Evolutionary conservation across 371 early-diverging fungal species (phyloP).

Genomic region (Mucor lusitanicus): DNA sequence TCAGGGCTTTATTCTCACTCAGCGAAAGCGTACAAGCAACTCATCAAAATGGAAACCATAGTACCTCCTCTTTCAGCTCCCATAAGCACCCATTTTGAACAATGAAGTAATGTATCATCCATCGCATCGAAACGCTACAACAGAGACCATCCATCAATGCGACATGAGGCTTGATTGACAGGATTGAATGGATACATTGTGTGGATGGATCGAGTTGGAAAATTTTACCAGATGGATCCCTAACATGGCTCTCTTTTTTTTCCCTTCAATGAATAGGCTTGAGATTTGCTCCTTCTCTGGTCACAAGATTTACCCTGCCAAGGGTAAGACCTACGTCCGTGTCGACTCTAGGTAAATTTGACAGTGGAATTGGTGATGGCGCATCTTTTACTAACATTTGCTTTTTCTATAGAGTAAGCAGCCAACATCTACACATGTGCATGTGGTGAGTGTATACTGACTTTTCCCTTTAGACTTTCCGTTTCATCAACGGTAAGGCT

Average conservation of each 20-base stretch:
- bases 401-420: slow-evolving; percentile 22
- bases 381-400: too few species aligned
- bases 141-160: background rate
- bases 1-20: background rate
- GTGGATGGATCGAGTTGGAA: slow-evolving; percentile 4
- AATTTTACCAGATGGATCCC: background rate
- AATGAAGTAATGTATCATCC: slow-evolving; percentile 34
- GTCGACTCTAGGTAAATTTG: slow-evolving; percentile 71
- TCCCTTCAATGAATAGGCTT: too few species aligned
- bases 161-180: background rate
- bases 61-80: slow-evolving; percentile 38
- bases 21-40: slow-evolving; percentile 12
- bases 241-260: background rate
- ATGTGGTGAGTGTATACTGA: background rate
- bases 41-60: slow-evolving; percentile 3
- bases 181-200: background rate
- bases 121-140: background rate
- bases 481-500: slow-evolving; percentile 94
- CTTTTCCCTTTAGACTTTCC: slow-evolving; percentile 71
- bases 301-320: slow-evolving; percentile 98
- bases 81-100: slow-evolving; percentile 37
- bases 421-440: background rate
- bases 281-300: slow-evolving; percentile 96
- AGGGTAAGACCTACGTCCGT: slow-evolving; percentile 93
- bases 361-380: too few species aligned